Percentiles rank a stretch among this genome's conserved stretches.
These are phyloP conservation scores for Colletotrichum ledebouriae DNA, from an alignment of 2,329 filamentous ascomycete species.

Conservation along the genomic window DNA sequence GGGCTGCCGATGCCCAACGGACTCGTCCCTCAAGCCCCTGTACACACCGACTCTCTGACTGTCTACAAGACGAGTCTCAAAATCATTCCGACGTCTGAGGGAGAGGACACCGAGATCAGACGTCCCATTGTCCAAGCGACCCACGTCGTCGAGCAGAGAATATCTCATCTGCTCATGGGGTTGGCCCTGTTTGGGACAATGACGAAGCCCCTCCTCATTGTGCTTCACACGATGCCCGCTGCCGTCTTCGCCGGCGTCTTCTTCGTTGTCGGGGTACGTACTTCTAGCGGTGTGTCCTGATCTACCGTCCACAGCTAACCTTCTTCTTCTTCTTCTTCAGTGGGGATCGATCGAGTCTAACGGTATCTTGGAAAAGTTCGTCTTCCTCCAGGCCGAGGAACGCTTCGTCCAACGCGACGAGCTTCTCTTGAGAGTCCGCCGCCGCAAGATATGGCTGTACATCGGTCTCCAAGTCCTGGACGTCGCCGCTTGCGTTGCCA, in stretches of 20 bases:
- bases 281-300: background rate
- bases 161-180: conserved; percentile 68
- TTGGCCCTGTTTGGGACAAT: conserved; percentile 61
- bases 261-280: conserved; percentile 68
- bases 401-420: conserved; percentile 63
- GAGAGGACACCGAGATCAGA: conserved; percentile 56
- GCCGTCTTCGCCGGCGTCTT: conserved; percentile 69
- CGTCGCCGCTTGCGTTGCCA: conserved; percentile 67
- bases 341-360: conserved; percentile 64
- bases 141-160: conserved; percentile 67
- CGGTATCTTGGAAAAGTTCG: conserved; percentile 64
- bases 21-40: conserved; percentile 69
- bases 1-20: conserved; percentile 70
- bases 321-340: conserved; percentile 41
- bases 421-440: conserved; percentile 58
- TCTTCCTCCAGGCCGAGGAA: conserved; percentile 52
- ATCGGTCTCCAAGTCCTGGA: conserved; percentile 64
- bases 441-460: conserved; percentile 62
- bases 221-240: conserved; percentile 66
- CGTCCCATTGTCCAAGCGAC: conserved; percentile 59
- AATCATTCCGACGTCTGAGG: conserved; percentile 57
- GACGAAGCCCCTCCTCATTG: conserved; percentile 55
- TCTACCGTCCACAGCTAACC: background rate
- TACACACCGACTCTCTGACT: conserved; percentile 68
- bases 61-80: conserved; percentile 56